Base-by-base conservation (phyloP, 495 filamentous ascomycete genomes). In the Amniculicola lignicola region DNA sequence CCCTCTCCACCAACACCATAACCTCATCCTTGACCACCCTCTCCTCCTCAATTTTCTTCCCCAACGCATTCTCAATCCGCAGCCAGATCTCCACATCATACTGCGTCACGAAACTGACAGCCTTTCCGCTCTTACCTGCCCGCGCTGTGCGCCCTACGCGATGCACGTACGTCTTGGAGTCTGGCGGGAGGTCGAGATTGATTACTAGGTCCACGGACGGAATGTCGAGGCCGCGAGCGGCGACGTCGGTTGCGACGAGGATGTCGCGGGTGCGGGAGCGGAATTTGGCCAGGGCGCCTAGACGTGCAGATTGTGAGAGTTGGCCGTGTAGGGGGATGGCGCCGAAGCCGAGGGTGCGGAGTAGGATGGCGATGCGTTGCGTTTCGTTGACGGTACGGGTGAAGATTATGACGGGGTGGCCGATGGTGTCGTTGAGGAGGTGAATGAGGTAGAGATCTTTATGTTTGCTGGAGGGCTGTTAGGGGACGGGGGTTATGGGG, bases 211-310 rank as follows among this genome's bases (percentile, higher is more conserved):
- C 91, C 2, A 98, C 93, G 39, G 82, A 83, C 18, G 92, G 90
- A 54, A 97, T 95, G 80, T 98, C 93, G 6, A 98, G 78, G 75
- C 93, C 93, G 63, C 93, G 81, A 7, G 93, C 89, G 3, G 94
- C 93, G 22, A 97, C 90, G 66, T 97, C 93, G 0, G 92, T 97
- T 0, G 91, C 91, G n/a, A 96, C 86, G 12, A 97, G 80, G 52
- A 98, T 91, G 51, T 91, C 80, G 9, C 90, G 77, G 42, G 74
- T 79, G 11, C 85, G 79, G 1, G 83, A 79, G 10, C 84, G 81
- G 76, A 98, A 96, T 70, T 95, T 96, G 63, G 83, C 85, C 12
- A 97, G 75, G 0, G 93, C 84, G 7, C 87, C 91, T 0, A 98
- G 71, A 21, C 93, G 87, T 4, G 88, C 76, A 4, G 82, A 86